Conservation (phyloP, 1,284 basidiomycete species). For the Tylopilus orsonianus region DNA sequence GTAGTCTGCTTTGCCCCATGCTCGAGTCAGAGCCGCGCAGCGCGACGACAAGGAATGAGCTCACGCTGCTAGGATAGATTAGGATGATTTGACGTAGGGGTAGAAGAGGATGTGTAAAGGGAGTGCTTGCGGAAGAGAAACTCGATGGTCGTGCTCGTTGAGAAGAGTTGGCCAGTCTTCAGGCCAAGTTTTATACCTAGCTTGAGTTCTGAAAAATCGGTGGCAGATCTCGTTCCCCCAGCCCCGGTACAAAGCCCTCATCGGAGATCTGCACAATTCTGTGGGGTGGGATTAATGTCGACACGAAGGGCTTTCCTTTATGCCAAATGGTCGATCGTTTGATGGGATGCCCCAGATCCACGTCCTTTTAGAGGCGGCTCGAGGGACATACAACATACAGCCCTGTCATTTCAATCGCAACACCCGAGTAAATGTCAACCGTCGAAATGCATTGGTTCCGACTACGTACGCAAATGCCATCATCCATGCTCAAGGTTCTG, state of each 20-base stretch:
- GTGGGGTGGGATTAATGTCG: slow-evolving; percentile 27
- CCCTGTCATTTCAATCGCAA: slow-evolving; percentile 16
- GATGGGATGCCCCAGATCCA: slow-evolving; percentile 28
- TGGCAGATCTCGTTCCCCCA: slow-evolving; percentile 12
- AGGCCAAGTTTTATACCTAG: slow-evolving; percentile 24
- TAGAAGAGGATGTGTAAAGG: slow-evolving; percentile 4
- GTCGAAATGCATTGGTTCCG: slow-evolving; percentile 14
- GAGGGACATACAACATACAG: slow-evolving; percentile 19
- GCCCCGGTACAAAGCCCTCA: slow-evolving; percentile 20
- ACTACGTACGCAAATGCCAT: slow-evolving; percentile 11
- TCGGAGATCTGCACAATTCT: slow-evolving; percentile 15
- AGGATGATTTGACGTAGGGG: slow-evolving; percentile 13
- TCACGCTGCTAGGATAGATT: slow-evolving; percentile 29
- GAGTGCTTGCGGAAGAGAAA: neutral
- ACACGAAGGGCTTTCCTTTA: slow-evolving; percentile 9
- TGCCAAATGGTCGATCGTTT: slow-evolving; percentile 24
- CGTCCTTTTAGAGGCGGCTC: slow-evolving; percentile 10
- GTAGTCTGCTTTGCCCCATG: slow-evolving; percentile 9
- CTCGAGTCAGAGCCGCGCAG: slow-evolving; percentile 18
- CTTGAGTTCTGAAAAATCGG: slow-evolving; percentile 6
- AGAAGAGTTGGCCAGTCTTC: neutral
- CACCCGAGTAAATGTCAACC: slow-evolving; percentile 20
- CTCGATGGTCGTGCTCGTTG: slow-evolving; percentile 14
- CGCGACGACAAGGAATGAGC: neutral
- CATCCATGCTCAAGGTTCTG: slow-evolving; percentile 13